Conservation (phyloP, 2,329 filamentous ascomycete genomes). For the Geosmithia flava region DNA sequence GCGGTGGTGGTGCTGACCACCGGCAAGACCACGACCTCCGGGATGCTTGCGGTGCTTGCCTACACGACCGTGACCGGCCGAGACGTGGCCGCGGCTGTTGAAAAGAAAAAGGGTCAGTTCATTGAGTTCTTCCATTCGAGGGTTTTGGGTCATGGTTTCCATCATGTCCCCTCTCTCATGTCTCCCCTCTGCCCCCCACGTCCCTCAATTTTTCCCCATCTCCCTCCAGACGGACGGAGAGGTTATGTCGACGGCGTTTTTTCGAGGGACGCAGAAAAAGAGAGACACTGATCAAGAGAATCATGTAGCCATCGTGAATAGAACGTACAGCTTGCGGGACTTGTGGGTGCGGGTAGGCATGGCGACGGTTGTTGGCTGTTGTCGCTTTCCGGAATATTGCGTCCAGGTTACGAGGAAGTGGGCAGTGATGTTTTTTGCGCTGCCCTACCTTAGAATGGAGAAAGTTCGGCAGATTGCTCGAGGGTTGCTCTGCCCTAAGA, state of each 20-base stretch:
- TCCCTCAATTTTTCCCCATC: background rate
- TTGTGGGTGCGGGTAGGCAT: conserved; percentile 67
- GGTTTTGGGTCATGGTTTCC: background rate
- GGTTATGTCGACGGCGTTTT: background rate
- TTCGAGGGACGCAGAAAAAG: background rate
- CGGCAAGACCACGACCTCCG: conserved; percentile 77
- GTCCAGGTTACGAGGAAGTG: conserved; percentile 18
- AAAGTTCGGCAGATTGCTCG: conserved; percentile 20
- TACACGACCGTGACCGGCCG: conserved; percentile 94
- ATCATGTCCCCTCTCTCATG: background rate
- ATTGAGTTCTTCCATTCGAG: background rate
- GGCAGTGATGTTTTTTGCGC: conserved; percentile 24
- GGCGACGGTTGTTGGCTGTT: conserved; percentile 32
- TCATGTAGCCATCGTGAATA: conserved; percentile 1
- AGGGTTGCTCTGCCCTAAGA: conserved; percentile 29
- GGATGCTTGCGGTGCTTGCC: conserved; percentile 97
- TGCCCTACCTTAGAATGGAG: conserved; percentile 15
- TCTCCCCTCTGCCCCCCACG: background rate
- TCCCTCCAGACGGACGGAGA: background rate
- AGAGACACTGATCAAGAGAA: background rate
- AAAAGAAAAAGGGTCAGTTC: conserved; percentile 2
- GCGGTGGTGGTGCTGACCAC: conserved; percentile 86
- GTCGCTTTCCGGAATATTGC: conserved; percentile 27
- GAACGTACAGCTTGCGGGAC: conserved; percentile 66
- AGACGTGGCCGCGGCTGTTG: conserved; percentile 86